Evolutionary conservation across 495 filamentous ascomycete genomes (phyloP), one percentile per base, ranked within the genome.

Genomic region (Hypoxylon lienhwacheense): DNA sequence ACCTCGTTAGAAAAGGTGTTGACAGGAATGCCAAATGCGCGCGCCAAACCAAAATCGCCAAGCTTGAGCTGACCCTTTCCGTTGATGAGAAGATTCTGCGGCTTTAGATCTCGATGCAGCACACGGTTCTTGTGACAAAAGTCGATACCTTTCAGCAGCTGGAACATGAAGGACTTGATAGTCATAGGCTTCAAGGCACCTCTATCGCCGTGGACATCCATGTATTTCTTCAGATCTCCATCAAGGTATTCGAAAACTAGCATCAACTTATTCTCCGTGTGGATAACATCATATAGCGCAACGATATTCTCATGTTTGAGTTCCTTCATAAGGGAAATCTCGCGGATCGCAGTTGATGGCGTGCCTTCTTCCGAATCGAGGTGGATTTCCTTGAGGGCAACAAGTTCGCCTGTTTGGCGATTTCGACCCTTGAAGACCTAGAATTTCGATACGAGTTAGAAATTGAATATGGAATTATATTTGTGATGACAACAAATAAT

Each of bases 241-340:
- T 99, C 93, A 85, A 99, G 95, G 70, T 86, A 97, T 70, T 99
- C 93, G 59, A 97, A 96, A 10, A 99, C 93, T 28, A 99, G 87
- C 90, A 97, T 97, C 33, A 99, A 82, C 69, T 99, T 99, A 76
- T 97, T 96, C 72, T 99, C 93, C 47, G 93, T 97, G 68, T 99
- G 93, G 62, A 99, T 97, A 24, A 99, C 95, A 75, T 99, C 95
- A 77, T 97, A 87, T 1, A 99, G 85, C 39, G 88, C 91, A 47
- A 99, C 92, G 52, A 97, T 97, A 68, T 95, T 96, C 63, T 95
- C 89, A 73, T 99, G 90, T 71, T 96, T 97, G 65, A 97, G 82
- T 72, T 99, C 93, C 73, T 99, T 99, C 88, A 99, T 96, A 21
- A 99, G 78, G 0, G 90, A 96, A 66, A 98, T 98, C 73, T 98